Conservation (phyloP, 305 asterid genomes). For the Rubia balearica region DNA sequence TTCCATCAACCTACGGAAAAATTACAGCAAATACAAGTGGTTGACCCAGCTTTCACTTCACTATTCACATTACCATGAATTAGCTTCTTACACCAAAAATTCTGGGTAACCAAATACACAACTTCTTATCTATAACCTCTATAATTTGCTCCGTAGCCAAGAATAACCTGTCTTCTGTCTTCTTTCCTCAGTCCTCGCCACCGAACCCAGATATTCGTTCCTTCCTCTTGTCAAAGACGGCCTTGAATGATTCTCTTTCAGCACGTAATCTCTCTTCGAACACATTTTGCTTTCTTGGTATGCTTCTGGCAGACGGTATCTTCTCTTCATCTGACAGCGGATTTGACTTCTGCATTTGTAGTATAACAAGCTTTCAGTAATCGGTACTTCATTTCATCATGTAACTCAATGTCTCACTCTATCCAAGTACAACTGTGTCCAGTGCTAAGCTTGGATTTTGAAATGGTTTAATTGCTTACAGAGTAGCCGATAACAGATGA, state of each 20-base stretch:
- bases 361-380: slow-evolving; percentile 11
- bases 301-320: slow-evolving; percentile 23
- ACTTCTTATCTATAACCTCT: not conserved
- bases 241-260: slow-evolving; percentile 76
- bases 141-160: not conserved
- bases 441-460: not conserved
- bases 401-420: not conserved
- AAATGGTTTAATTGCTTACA: not conserved
- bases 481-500: too few species aligned
- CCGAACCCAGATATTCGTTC: slow-evolving; percentile 46
- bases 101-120: not conserved
- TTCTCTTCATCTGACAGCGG: slow-evolving; percentile 66
- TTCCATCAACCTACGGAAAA: not conserved
- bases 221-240: slow-evolving; percentile 70
- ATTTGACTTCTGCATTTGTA: slow-evolving; percentile 57
- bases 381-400: not conserved
- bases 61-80: not conserved
- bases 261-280: slow-evolving; percentile 75
- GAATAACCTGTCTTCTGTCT: slow-evolving; percentile 23
- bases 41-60: not conserved
- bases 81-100: not conserved
- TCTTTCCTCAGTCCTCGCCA: slow-evolving; percentile 36
- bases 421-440: not conserved
- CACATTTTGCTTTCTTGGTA: slow-evolving; percentile 36
- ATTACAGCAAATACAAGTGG: not conserved